phyloP scores from a whole-genome alignment of 73 alveolate species.

The Diophrys appendiculata region DNA sequence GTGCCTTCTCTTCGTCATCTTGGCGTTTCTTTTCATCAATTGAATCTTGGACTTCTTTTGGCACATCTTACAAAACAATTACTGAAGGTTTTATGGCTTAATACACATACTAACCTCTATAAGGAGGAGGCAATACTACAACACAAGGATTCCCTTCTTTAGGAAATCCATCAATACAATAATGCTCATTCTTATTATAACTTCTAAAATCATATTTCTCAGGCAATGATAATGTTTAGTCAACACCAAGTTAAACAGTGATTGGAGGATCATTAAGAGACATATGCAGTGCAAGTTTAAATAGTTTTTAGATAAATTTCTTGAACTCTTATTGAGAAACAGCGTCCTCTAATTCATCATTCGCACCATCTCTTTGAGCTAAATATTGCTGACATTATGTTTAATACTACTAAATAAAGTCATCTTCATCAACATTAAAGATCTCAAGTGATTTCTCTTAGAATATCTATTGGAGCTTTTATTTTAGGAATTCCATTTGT shows the following conservation, averaged over 20 bases:
- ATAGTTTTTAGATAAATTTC: conserved; percentile 28
- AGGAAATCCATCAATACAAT: conserved; percentile 63
- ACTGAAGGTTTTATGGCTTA: conserved; percentile 67
- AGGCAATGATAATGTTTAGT: conserved; percentile 5
- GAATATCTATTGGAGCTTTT: conserved; percentile 29
- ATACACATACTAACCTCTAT: conserved; percentile 44
- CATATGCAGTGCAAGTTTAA: conserved; percentile 40
- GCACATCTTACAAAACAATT: conserved; percentile 1
- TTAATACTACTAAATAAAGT: no score
- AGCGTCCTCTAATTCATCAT: conserved; percentile 44
- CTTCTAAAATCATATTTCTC: conserved; percentile 40
- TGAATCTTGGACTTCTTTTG: background rate
- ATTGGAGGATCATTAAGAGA: conserved; percentile 57
- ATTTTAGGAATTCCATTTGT: conserved; percentile 6
- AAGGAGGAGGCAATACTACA: conserved; percentile 62
- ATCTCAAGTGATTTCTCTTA: conserved; percentile 35
- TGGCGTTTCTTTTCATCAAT: no score
- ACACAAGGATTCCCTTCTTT: conserved; percentile 59
- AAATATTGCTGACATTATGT: no score
- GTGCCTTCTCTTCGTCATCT: no score
- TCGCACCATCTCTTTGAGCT: conserved; percentile 18
- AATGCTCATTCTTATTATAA: conserved; percentile 34
- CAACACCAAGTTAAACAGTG: conserved; percentile 13
- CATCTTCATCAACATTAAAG: conserved; percentile 25
- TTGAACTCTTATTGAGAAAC: conserved; percentile 23